phyloP scores from a whole-genome alignment of 164 flowering plant species.

The Magnolia changhungtana region DNA sequence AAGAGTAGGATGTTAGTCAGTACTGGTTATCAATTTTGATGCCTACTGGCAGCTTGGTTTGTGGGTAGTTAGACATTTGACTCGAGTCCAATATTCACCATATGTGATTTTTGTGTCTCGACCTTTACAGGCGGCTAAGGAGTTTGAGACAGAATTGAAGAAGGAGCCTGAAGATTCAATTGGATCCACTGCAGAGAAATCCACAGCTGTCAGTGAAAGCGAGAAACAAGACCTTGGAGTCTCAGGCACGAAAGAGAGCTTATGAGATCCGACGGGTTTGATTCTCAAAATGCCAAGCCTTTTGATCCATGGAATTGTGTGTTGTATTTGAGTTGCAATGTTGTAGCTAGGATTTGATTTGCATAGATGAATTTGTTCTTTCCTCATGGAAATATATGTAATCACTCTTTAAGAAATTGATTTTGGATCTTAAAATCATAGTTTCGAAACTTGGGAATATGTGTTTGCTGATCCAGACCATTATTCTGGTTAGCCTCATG shows the following conservation, averaged over 20 bases:
- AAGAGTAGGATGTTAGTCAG: no score
- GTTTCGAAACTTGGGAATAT: neutral
- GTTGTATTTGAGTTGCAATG: constrained; percentile 2
- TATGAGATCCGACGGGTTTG: neutral
- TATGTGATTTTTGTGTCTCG: neutral
- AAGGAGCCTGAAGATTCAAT: constrained; percentile 46
- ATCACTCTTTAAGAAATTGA: neutral
- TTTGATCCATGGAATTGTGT: neutral
- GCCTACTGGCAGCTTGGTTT: no score
- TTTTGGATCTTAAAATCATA: neutral
- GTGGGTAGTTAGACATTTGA: no score
- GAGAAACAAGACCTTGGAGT: constrained; percentile 43
- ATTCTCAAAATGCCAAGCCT: no score
- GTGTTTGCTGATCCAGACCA: no score
- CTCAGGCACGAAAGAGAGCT: constrained; percentile 28
- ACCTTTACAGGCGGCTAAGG: constrained; percentile 73
- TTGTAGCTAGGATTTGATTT: neutral
- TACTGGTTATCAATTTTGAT: no score
- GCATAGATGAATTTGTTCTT: neutral
- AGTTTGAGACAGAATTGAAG: constrained; percentile 74
- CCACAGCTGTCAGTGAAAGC: constrained; percentile 33
- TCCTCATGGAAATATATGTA: no score
- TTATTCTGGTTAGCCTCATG: no score
- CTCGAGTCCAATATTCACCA: no score
- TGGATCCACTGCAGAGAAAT: constrained; percentile 36